Percentiles rank a stretch among this genome's conserved stretches.
phyloP scores from a whole-genome alignment of 2,329 filamentous ascomycete genomes.

The Grosmannia serpens region DNA sequence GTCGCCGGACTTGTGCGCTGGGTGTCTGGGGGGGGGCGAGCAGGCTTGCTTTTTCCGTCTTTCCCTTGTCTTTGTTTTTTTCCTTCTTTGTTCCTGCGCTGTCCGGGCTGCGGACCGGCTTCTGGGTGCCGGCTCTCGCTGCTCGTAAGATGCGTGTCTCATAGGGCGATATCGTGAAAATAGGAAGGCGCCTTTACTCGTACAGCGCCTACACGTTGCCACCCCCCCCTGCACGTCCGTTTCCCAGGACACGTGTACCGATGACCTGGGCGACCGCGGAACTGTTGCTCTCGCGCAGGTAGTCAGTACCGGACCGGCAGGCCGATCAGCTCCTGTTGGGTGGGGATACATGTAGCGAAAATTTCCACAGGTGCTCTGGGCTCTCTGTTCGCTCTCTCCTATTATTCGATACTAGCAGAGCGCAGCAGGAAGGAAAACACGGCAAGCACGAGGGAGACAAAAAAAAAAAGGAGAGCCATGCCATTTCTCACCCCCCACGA shows the following conservation, averaged over 20 bases:
- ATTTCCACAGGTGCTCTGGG: not conserved
- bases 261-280: not conserved
- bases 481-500: not conserved
- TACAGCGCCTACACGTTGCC: not conserved
- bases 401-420: not conserved
- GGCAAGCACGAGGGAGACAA: not conserved
- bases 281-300: not conserved
- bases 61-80: not conserved
- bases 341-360: not conserved
- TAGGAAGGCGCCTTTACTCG: not conserved
- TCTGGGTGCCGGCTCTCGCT: no score
- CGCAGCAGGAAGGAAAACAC: not conserved
- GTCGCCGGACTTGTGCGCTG: no score
- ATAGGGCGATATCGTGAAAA: not conserved
- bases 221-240: not conserved
- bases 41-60: no score
- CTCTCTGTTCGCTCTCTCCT: not conserved
- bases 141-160: no score
- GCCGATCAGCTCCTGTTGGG: not conserved
- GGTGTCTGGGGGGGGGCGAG: no score
- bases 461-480: not conserved
- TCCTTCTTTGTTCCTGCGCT: no score
- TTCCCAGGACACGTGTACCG: not conserved
- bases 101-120: no score
- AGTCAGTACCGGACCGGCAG: not conserved